phyloP scores from a whole-genome alignment of 1,284 basidiomycete species.

The Trichosporon coremiiforme region DNA sequence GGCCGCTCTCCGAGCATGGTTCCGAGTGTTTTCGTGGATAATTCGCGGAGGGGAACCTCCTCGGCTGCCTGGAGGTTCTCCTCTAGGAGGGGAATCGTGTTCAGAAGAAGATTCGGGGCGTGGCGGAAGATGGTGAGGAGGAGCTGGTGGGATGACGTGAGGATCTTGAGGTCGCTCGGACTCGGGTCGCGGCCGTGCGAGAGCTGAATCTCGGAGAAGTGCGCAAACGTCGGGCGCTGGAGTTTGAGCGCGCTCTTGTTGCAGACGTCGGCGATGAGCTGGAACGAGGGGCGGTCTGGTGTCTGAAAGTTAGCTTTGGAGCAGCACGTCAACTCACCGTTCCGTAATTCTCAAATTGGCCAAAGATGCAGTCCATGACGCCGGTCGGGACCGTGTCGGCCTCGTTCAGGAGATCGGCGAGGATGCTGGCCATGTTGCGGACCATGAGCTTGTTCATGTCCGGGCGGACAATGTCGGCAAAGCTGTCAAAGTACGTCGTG shows the following conservation, averaged over 20 bases:
- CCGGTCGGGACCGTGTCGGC: constrained; percentile 70
- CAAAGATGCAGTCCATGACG: constrained; percentile 78
- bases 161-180: constrained; percentile 62
- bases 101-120: constrained; percentile 79
- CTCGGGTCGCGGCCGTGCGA: constrained; percentile 58
- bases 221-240: constrained; percentile 84
- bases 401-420: constrained; percentile 88
- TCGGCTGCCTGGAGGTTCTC: constrained; percentile 80
- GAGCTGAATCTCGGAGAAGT: constrained; percentile 85
- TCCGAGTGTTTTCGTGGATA: constrained; percentile 82
- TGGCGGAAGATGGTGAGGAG: constrained; percentile 80
- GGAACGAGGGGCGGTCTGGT: constrained; percentile 73
- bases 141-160: constrained; percentile 70
- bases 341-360: constrained; percentile 77
- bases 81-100: constrained; percentile 90
- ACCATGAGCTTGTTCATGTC: constrained; percentile 87
- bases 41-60: constrained; percentile 67
- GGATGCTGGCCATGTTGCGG: constrained; percentile 82
- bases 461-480: constrained; percentile 73
- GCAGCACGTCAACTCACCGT: constrained; percentile 29
- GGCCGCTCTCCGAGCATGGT: constrained; percentile 79
- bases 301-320: constrained; percentile 58
- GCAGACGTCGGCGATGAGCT: constrained; percentile 86
- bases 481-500: constrained; percentile 75
- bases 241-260: constrained; percentile 80